Conservation (phyloP, 2,329 filamentous ascomycete genomes). For the Iodosphaeria phyllophila region DNA sequence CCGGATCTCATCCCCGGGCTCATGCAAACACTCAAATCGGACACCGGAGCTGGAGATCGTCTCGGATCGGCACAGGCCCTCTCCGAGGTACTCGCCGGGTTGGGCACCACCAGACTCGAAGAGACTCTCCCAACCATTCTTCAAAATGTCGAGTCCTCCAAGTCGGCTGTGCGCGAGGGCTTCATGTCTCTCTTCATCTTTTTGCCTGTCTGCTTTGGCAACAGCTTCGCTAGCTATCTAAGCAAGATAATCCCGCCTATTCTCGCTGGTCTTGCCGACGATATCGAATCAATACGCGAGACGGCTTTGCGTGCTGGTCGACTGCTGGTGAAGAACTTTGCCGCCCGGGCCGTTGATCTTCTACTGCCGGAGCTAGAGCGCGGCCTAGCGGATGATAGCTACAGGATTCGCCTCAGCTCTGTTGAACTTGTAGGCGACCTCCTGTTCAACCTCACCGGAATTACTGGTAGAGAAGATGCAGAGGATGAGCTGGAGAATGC, state of each 20-base stretch:
- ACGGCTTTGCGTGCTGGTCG: constrained; percentile 89
- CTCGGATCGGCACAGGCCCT: constrained; percentile 92
- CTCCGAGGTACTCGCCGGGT: constrained; percentile 83
- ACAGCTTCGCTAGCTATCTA: constrained; percentile 93
- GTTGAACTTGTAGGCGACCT: constrained; percentile 94
- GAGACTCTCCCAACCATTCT: constrained; percentile 92
- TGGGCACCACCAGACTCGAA: constrained; percentile 82
- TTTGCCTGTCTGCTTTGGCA: constrained; percentile 95
- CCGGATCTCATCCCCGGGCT: constrained; percentile 94
- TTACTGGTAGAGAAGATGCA: constrained; percentile 58
- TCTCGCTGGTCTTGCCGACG: constrained; percentile 81
- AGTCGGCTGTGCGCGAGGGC: constrained; percentile 79
- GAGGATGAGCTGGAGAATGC: constrained; percentile 63
- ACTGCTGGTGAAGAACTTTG: constrained; percentile 95
- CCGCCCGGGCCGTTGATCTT: constrained; percentile 82
- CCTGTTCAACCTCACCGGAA: constrained; percentile 92
- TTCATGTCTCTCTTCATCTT: constrained; percentile 99
- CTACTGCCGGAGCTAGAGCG: constrained; percentile 88
- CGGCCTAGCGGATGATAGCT: constrained; percentile 90
- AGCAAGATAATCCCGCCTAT: constrained; percentile 92
- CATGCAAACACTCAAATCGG: constrained; percentile 94
- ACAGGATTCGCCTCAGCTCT: constrained; percentile 94
- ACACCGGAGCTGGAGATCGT: constrained; percentile 88
- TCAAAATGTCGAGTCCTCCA: constrained; percentile 85
- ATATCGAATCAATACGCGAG: constrained; percentile 89